phyloP scores from a whole-genome alignment of 495 filamentous ascomycete genomes.

The Talaromyces wortmannii region DNA sequence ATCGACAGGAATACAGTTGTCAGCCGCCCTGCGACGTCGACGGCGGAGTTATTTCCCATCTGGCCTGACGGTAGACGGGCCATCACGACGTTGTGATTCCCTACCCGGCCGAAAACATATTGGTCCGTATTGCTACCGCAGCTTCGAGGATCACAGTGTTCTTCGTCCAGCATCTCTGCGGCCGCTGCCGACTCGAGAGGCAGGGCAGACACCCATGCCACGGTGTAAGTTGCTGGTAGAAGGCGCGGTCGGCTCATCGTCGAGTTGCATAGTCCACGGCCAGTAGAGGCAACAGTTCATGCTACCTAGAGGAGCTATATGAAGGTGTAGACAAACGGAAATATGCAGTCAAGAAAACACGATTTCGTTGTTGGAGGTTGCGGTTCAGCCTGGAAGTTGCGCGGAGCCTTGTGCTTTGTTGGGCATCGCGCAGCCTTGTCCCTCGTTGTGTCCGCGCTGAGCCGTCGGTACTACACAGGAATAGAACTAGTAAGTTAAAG shows the following conservation, averaged over 20 bases:
- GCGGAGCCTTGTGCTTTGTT: background rate
- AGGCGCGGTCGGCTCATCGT: background rate
- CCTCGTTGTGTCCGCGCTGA: background rate
- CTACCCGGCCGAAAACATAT: slow-evolving; percentile 15
- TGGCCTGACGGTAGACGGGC: slow-evolving; percentile 7
- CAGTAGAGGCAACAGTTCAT: background rate
- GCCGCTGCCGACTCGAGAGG: slow-evolving; percentile 11
- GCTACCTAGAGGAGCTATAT: background rate
- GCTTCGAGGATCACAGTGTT: slow-evolving; percentile 4
- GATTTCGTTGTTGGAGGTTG: background rate
- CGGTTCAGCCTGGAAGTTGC: background rate
- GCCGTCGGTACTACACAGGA: background rate
- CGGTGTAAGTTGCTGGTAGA: slow-evolving; percentile 3
- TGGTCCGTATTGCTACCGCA: slow-evolving; percentile 12
- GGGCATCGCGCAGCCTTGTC: background rate
- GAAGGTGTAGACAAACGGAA: background rate
- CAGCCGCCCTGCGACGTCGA: slow-evolving; percentile 11
- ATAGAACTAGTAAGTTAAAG: background rate
- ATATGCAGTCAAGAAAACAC: background rate
- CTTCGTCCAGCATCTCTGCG: slow-evolving; percentile 12
- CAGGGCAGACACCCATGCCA: slow-evolving; percentile 14
- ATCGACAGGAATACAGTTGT: slow-evolving; percentile 16
- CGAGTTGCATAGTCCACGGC: background rate
- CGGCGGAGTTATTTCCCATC: slow-evolving; percentile 19
- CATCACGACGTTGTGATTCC: slow-evolving; percentile 21